Conservation (phyloP, 2,329 filamentous ascomycete genomes). For the Neopestalotiopsis sp. region DNA sequence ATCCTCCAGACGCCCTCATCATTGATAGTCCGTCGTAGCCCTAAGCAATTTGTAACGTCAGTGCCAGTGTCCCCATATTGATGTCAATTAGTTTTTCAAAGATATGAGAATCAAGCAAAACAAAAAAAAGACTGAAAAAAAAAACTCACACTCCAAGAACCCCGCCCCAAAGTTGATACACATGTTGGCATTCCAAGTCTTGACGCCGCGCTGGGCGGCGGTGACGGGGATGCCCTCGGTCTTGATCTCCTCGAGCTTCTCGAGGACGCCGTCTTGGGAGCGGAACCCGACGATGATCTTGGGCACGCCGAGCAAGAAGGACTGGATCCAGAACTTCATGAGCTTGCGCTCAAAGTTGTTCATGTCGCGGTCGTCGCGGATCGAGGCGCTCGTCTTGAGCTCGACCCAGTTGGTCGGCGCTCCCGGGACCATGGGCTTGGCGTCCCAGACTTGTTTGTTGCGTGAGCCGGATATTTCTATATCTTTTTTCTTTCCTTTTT, state of each 20-base stretch:
- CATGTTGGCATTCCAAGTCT: slow-evolving; percentile 87
- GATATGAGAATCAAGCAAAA: not conserved
- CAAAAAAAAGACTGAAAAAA: not conserved
- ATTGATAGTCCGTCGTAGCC: slow-evolving; percentile 65
- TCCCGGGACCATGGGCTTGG: slow-evolving; percentile 69
- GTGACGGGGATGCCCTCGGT: slow-evolving; percentile 79
- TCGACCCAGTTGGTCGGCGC: slow-evolving; percentile 90
- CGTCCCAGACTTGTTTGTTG: slow-evolving; percentile 73
- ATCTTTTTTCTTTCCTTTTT: not conserved
- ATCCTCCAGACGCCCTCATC: slow-evolving; percentile 86
- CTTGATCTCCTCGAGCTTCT: slow-evolving; percentile 76
- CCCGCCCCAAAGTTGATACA: slow-evolving; percentile 88
- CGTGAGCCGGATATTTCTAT: slow-evolving; percentile 8
- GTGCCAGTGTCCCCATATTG: not conserved
- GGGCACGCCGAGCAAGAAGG: slow-evolving; percentile 89
- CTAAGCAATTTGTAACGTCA: slow-evolving; percentile 42
- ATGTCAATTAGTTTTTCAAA: not conserved
- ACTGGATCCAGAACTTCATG: slow-evolving; percentile 96
- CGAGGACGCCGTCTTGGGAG: slow-evolving; percentile 72
- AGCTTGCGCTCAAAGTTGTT: slow-evolving; percentile 86
- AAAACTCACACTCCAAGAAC: slow-evolving; percentile 74
- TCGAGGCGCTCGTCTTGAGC: slow-evolving; percentile 85
- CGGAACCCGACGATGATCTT: slow-evolving; percentile 92
- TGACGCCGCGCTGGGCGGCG: slow-evolving; percentile 68
- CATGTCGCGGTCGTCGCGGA: slow-evolving; percentile 70